Conservation (phyloP, 1,139 yeast species). For the Torulaspora globosa region DNA sequence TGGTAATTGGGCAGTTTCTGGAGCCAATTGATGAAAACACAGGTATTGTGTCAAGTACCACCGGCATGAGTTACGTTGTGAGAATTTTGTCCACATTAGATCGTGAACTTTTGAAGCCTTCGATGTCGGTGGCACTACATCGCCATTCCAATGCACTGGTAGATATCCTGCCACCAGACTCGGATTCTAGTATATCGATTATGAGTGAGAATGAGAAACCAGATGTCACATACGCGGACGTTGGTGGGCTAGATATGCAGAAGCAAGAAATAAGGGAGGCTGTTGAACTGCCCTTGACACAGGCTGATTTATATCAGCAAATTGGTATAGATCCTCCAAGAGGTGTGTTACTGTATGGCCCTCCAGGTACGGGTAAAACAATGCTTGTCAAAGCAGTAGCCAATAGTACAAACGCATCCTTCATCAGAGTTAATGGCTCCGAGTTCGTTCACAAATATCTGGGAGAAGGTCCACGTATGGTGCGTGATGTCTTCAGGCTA, state of each 20-base stretch:
- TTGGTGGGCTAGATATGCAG: conserved; percentile 98
- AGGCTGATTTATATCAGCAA: conserved; percentile 91
- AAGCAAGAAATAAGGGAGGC: conserved; percentile 98
- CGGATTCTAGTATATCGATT: conserved; percentile 92
- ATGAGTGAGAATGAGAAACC: conserved; percentile 94
- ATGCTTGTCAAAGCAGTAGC: conserved; percentile 99
- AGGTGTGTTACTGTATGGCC: conserved; percentile 94
- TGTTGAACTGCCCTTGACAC: conserved; percentile 93
- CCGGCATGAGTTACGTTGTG: conserved; percentile 96
- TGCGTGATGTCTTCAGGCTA: conserved; percentile 92
- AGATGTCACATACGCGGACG: conserved; percentile 77
- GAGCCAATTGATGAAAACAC: conserved; percentile 97
- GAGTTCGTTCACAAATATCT: conserved; percentile 97
- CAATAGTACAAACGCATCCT: conserved; percentile 89
- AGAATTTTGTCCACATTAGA: conserved; percentile 91
- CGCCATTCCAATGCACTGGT: conserved; percentile 98
- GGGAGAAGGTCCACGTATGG: conserved; percentile 99
- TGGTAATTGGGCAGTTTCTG: conserved; percentile 95
- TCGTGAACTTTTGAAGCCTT: conserved; percentile 88
- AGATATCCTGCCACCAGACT: conserved; percentile 97
- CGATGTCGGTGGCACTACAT: conserved; percentile 93
- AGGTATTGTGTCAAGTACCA: conserved; percentile 94
- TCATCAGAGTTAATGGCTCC: conserved; percentile 94
- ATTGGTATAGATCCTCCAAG: conserved; percentile 99
- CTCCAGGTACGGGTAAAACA: conserved; percentile 99